Percentiles rank a stretch among this genome's conserved stretches.
phyloP scores from a whole-genome alignment of 2,329 filamentous ascomycete species.

The Aureobasidium lini region DNA sequence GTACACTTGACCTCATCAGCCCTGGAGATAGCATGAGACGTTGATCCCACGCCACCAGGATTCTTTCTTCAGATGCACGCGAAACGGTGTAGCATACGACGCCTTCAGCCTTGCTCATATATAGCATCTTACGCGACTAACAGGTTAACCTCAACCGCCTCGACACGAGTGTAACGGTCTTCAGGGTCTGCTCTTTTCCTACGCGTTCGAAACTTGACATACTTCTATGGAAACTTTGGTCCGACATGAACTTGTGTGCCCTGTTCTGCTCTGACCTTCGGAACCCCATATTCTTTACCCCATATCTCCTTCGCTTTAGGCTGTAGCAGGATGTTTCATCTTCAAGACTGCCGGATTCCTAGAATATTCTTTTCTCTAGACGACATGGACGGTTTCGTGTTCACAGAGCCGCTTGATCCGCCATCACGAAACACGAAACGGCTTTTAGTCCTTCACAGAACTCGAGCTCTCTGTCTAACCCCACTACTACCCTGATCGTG shows the following conservation, averaged over 20 bases:
- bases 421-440: background rate
- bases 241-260: background rate
- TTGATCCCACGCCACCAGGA: background rate
- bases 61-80: background rate
- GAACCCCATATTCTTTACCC: background rate
- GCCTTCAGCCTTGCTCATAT: background rate
- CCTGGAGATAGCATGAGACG: background rate
- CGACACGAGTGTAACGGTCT: background rate
- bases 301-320: background rate
- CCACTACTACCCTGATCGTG: too few species aligned
- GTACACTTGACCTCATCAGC: conserved; percentile 3
- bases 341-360: background rate
- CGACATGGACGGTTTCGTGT: too few species aligned
- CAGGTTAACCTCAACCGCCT: background rate
- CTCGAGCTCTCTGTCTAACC: too few species aligned
- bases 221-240: background rate
- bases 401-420: background rate
- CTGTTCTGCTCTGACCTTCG: background rate
- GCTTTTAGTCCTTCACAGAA: too few species aligned
- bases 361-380: background rate
- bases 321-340: background rate
- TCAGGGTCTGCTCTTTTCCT: background rate
- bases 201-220: background rate
- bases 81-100: background rate
- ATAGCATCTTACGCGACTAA: background rate